phyloP scores from a whole-genome alignment of 2,329 filamentous ascomycete species.

The Paradendryphiella salina region DNA sequence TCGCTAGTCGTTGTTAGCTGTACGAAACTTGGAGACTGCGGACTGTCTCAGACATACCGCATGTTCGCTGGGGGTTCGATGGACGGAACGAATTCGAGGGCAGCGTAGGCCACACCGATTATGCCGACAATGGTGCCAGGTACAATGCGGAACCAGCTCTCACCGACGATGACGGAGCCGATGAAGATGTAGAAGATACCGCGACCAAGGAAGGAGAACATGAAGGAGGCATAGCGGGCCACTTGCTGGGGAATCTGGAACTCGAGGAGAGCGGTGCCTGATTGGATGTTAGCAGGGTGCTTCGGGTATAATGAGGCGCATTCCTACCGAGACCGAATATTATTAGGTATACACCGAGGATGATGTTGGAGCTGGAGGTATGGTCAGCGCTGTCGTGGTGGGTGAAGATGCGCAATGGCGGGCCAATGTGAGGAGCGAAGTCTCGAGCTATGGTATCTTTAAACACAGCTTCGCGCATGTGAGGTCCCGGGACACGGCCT shows the following conservation, averaged over 20 bases:
- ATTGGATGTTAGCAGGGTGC: constrained; percentile 19
- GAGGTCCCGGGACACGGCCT: too few relatives aligned
- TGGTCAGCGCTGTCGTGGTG: constrained; percentile 25
- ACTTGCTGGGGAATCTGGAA: constrained; percentile 95
- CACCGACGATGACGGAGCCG: constrained; percentile 79
- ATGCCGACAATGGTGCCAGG: constrained; percentile 77
- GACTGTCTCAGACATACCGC: constrained; percentile 43
- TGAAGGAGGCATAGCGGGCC: constrained; percentile 91
- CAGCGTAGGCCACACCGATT: constrained; percentile 73
- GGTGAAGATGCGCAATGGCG: background rate
- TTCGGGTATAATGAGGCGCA: too few relatives aligned
- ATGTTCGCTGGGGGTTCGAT: constrained; percentile 60
- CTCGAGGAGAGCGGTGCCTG: constrained; percentile 70
- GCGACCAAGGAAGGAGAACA: constrained; percentile 96
- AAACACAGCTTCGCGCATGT: too few relatives aligned
- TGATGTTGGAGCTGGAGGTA: constrained; percentile 64
- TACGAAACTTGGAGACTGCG: background rate
- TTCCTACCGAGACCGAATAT: constrained; percentile 82
- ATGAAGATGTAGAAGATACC: constrained; percentile 97
- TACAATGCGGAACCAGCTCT: constrained; percentile 68
- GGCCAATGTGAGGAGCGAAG: background rate
- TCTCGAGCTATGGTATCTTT: background rate
- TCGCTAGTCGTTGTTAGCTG: constrained; percentile 44
- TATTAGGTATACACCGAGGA: constrained; percentile 85
- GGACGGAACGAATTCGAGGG: constrained; percentile 55